Conservation (phyloP, 108 stramenopile species). For the Stephanodiscus minutulus region DNA sequence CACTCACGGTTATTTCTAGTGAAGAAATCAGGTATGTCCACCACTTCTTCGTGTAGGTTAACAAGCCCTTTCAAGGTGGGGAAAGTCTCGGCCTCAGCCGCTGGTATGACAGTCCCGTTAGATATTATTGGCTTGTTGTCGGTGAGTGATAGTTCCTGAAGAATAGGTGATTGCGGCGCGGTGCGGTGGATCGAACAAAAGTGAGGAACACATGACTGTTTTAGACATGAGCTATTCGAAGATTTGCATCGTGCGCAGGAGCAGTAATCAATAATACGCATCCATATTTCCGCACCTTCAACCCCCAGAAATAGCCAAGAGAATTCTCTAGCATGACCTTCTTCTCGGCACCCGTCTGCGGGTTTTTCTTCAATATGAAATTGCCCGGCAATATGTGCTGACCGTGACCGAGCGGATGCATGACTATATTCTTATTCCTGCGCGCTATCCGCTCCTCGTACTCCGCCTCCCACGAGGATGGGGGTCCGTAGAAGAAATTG, state of each 20-base stretch:
- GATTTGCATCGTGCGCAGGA: too few species aligned
- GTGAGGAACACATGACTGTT: neutral
- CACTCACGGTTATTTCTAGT: constrained; percentile 57
- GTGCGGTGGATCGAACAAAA: constrained; percentile 2
- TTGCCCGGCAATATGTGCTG: constrained; percentile 68
- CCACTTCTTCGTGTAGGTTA: constrained; percentile 39
- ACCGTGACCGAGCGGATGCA: constrained; percentile 66
- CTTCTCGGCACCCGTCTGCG: constrained; percentile 55
- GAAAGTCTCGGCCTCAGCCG: constrained; percentile 65
- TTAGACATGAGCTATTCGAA: neutral
- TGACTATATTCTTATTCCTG: constrained; percentile 43
- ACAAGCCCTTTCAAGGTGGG: constrained; percentile 47
- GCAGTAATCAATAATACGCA: neutral
- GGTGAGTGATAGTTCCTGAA: constrained; percentile 60
- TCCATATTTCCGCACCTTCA: constrained; percentile 33
- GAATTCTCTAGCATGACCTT: constrained; percentile 70
- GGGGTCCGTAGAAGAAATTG: constrained; percentile 7
- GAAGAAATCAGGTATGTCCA: constrained; percentile 72
- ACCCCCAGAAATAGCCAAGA: constrained; percentile 87
- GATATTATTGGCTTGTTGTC: constrained; percentile 72
- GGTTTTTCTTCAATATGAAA: constrained; percentile 59
- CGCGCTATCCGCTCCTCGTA: constrained; percentile 23
- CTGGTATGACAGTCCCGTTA: constrained; percentile 66
- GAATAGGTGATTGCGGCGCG: neutral
- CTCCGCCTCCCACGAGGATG: constrained; percentile 31